Conservation (phyloP, 306 rosid genomes). For the Dicorynia guianensis region DNA sequence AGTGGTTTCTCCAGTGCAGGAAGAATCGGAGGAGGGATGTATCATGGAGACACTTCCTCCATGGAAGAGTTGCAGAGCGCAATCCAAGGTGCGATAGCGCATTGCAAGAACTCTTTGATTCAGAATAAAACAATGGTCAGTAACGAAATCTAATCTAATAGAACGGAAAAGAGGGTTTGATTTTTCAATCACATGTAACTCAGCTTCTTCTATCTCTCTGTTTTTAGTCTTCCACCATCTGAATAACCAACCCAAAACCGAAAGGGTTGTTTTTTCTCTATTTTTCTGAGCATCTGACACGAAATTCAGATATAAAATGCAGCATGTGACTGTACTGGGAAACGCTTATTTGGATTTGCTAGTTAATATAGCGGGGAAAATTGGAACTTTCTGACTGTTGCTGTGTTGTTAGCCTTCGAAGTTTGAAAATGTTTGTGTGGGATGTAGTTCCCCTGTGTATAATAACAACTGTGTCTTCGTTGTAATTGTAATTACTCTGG, state of each 20-base stretch:
- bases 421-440: conserved; percentile 42
- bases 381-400: conserved; percentile 31
- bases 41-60: conserved; percentile 56
- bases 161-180: not conserved
- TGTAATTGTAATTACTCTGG: conserved; percentile 35
- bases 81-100: conserved; percentile 95
- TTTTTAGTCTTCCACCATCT: not conserved
- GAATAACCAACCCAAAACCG: conserved; percentile 10
- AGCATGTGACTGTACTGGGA: conserved; percentile 44
- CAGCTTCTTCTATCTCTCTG: not conserved
- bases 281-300: conserved; percentile 26
- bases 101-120: conserved; percentile 85
- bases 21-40: conserved; percentile 14
- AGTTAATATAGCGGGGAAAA: conserved; percentile 33
- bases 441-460: too few species aligned
- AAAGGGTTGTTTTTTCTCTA: not conserved
- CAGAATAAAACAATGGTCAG: conserved; percentile 60
- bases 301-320: conserved; percentile 37
- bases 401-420: conserved; percentile 30
- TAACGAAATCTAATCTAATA: conserved; percentile 49
- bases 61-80: conserved; percentile 97
- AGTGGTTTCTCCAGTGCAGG: conserved; percentile 17
- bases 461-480: conserved; percentile 38
- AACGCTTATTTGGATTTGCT: conserved; percentile 42
- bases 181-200: not conserved